Base-by-base conservation (phyloP, 2,329 filamentous ascomycete genomes). In the Aspergillus bombycis region DNA sequence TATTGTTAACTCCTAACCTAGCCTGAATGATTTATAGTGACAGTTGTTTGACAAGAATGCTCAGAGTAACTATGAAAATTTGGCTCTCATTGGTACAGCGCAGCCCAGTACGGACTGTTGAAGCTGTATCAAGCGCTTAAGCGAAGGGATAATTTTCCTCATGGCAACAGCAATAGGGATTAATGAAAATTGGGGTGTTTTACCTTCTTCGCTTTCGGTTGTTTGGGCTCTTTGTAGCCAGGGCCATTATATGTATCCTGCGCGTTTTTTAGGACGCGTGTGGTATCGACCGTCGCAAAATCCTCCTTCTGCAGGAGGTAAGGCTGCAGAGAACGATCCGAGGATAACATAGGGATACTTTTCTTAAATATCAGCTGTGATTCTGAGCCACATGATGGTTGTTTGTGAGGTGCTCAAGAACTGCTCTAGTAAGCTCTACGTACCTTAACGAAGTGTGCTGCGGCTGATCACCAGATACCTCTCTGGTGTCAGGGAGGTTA, bases 131-230 rank as follows among this genome's bases (percentile, higher is more conserved):
- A 90, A 91, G 86, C 70, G 77, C 77, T 75, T 66, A 80, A 77
- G 78, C 79, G 79, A 86, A 89, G 86, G 88, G 86, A 88, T 83
- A 85, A 83, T 84, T 90, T 91, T 94, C 91, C 88, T 94, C 91
- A 92, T 87, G 77, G 80, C 80, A 79, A 72, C 36, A 60, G 36
- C 73, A 57, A 57, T 21, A 53, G 30, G 61, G 23, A 38, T 3
- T 16, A 6, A 2, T 19, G 11, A 36, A 6, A 38, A 46, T n/a
- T 19, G 59, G 38, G 55, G 55, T 36, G 50, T 67, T 82, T 72
- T 83, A 89, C 87, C 81, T 87, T 83, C 67, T 78, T 77, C 57
- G 77, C 79, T 32, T 11, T 59, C 9, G 58, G 19, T 10, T 30
- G 10, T 28, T 26, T 65, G 10, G 61, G 8, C 28, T 34, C 52